Conservation (phyloP, 1,284 basidiomycete genomes). For the Clitocybe nebularis region DNA sequence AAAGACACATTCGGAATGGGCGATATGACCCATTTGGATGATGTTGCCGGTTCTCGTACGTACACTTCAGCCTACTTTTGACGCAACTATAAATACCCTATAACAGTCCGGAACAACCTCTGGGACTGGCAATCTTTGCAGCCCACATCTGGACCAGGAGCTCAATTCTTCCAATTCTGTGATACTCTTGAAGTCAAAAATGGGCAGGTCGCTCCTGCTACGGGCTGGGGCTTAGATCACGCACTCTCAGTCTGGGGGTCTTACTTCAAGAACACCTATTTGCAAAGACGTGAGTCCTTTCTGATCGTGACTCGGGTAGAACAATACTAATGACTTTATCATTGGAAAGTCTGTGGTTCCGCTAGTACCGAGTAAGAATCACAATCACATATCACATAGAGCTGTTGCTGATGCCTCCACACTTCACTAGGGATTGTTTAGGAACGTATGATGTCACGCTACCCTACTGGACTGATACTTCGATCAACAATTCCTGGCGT, state of each 20-base stretch:
- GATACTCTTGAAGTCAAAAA: slow-evolving; percentile 70
- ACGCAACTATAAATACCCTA: background rate
- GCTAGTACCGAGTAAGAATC: slow-evolving; percentile 36
- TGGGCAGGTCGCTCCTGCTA: slow-evolving; percentile 47
- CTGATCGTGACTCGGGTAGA: slow-evolving; percentile 6
- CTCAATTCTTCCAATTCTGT: slow-evolving; percentile 63
- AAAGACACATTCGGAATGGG: slow-evolving; percentile 59
- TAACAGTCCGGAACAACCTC: slow-evolving; percentile 49
- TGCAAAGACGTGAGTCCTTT: slow-evolving; percentile 31
- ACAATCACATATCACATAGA: too few species aligned
- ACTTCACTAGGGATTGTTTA: slow-evolving; percentile 50
- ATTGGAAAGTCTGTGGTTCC: slow-evolving; percentile 39
- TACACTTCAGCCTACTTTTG: slow-evolving; percentile 8
- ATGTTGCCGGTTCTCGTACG: slow-evolving; percentile 59
- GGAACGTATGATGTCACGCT: slow-evolving; percentile 51
- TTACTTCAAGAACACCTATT: slow-evolving; percentile 49
- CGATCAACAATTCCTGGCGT: slow-evolving; percentile 46
- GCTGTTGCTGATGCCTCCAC: too few species aligned
- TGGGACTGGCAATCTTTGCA: slow-evolving; percentile 64
- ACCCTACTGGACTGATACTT: slow-evolving; percentile 47
- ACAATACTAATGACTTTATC: slow-evolving; percentile 1
- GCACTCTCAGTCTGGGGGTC: slow-evolving; percentile 60
- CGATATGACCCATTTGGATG: slow-evolving; percentile 55
- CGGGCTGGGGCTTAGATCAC: slow-evolving; percentile 62
- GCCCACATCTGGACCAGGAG: slow-evolving; percentile 42